These are phyloP conservation scores for Polytolypa hystricis DNA, from an alignment of 2,329 filamentous ascomycete species.

Conservation along the genomic window DNA sequence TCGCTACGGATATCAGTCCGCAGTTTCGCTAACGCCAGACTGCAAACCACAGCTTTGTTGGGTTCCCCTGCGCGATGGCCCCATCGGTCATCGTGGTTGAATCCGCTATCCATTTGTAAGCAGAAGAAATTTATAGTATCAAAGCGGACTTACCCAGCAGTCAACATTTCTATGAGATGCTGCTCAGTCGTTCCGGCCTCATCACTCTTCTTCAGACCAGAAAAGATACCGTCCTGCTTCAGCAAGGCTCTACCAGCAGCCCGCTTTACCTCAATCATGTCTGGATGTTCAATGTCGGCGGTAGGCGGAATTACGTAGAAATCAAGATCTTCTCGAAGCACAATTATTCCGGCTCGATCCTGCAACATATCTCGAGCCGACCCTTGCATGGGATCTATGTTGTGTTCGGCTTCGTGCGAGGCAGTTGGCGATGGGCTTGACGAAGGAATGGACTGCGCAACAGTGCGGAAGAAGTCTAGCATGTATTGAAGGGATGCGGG, in stretches of 20 bases:
- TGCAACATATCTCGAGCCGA: constrained; percentile 67
- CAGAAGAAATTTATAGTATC: background rate
- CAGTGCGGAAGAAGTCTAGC: constrained; percentile 94
- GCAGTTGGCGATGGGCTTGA: constrained; percentile 56
- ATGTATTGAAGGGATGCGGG: constrained; percentile 95
- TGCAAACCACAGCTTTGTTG: constrained; percentile 97
- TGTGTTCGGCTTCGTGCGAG: constrained; percentile 47
- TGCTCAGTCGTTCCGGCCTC: constrained; percentile 95
- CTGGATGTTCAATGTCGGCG: constrained; percentile 67
- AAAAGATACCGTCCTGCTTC: constrained; percentile 89
- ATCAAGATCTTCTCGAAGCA: constrained; percentile 88
- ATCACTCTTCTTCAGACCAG: constrained; percentile 85
- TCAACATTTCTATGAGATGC: constrained; percentile 98
- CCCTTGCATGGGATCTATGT: constrained; percentile 62
- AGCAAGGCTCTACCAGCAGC: constrained; percentile 79
- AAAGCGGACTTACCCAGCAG: constrained; percentile 66
- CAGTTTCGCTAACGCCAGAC: constrained; percentile 80
- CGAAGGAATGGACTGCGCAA: constrained; percentile 80
- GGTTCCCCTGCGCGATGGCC: constrained; percentile 95
- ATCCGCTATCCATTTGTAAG: constrained; percentile 67
- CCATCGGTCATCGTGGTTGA: constrained; percentile 92
- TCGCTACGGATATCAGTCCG: constrained; percentile 81
- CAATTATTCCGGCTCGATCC: constrained; percentile 89
- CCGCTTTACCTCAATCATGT: constrained; percentile 95
- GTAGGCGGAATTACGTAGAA: constrained; percentile 92